These are phyloP conservation scores for Zopfia rhizophila DNA, from an alignment of 2,329 filamentous ascomycete species.

Conservation along the genomic window DNA sequence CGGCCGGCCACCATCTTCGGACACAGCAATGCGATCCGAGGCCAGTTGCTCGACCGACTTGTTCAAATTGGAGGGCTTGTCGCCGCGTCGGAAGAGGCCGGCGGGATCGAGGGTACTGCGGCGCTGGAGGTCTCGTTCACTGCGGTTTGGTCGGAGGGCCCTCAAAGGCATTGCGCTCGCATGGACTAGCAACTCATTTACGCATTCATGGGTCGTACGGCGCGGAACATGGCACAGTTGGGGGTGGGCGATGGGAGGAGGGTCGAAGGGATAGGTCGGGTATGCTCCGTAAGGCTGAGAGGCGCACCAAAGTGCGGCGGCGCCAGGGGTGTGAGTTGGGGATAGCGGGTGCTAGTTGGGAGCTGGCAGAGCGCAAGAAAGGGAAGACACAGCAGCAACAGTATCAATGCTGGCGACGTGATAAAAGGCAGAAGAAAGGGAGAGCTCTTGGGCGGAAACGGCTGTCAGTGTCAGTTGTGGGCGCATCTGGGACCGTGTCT, in stretches of 20 bases:
- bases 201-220: slow-evolving; percentile 38
- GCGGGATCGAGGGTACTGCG: slow-evolving; percentile 56
- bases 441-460: neutral
- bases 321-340: slow-evolving; percentile 26
- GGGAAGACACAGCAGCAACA: slow-evolving; percentile 2
- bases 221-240: slow-evolving; percentile 46
- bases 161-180: slow-evolving; percentile 53
- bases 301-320: slow-evolving; percentile 17
- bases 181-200: slow-evolving; percentile 48
- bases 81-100: slow-evolving; percentile 48
- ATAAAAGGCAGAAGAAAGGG: slow-evolving; percentile 9
- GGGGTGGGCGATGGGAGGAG: slow-evolving; percentile 15
- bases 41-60: slow-evolving; percentile 39
- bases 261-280: slow-evolving; percentile 19
- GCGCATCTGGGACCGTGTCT: slow-evolving; percentile 6
- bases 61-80: slow-evolving; percentile 34
- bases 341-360: slow-evolving; percentile 23
- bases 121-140: slow-evolving; percentile 55
- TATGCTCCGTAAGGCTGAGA: slow-evolving; percentile 29
- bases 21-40: slow-evolving; percentile 38
- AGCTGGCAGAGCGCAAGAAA: slow-evolving; percentile 15
- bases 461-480: slow-evolving; percentile 6
- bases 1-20: slow-evolving; percentile 48
- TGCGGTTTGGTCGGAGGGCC: slow-evolving; percentile 50
- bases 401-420: slow-evolving; percentile 6